Percentiles rank a stretch among this genome's conserved stretches.
phyloP scores from a whole-genome alignment of 1,284 basidiomycete genomes.

The Leccinum pallidistipes region DNA sequence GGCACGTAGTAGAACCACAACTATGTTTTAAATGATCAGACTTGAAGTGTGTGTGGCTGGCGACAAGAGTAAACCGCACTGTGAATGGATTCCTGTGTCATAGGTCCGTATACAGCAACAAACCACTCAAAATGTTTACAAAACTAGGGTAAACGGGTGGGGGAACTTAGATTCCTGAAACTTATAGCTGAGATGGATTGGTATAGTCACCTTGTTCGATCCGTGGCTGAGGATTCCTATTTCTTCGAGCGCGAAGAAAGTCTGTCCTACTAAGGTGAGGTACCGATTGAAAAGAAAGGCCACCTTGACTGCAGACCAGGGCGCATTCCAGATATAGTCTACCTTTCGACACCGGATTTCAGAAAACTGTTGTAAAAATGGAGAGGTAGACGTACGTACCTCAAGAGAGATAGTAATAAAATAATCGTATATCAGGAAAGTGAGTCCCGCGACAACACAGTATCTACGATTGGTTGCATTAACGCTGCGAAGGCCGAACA shows the following conservation, averaged over 20 bases:
- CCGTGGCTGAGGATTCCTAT: neutral
- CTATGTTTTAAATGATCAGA: neutral
- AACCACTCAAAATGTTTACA: neutral
- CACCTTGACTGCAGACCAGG: conserved; percentile 12
- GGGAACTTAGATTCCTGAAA: neutral
- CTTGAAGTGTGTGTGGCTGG: too few species aligned
- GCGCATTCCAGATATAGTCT: conserved; percentile 14
- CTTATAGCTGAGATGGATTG: neutral
- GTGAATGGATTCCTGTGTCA: conserved; percentile 15
- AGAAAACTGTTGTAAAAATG: neutral
- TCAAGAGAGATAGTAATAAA: conserved; percentile 13
- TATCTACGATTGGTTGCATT: neutral
- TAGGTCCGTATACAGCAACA: neutral
- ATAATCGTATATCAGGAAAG: conserved; percentile 15
- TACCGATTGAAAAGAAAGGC: conserved; percentile 20
- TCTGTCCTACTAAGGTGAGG: conserved; percentile 9
- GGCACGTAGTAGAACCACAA: conserved; percentile 15
- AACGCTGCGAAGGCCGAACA: neutral
- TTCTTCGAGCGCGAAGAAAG: neutral
- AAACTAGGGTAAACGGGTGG: neutral
- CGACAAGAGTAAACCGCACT: conserved; percentile 4
- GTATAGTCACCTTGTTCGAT: neutral
- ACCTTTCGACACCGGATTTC: neutral
- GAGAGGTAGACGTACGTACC: neutral
- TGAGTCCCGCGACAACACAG: conserved; percentile 3